These are phyloP conservation scores for Hirsutella thompsonii DNA, from an alignment of 2,329 filamentous ascomycete species.

Conservation along the genomic window DNA sequence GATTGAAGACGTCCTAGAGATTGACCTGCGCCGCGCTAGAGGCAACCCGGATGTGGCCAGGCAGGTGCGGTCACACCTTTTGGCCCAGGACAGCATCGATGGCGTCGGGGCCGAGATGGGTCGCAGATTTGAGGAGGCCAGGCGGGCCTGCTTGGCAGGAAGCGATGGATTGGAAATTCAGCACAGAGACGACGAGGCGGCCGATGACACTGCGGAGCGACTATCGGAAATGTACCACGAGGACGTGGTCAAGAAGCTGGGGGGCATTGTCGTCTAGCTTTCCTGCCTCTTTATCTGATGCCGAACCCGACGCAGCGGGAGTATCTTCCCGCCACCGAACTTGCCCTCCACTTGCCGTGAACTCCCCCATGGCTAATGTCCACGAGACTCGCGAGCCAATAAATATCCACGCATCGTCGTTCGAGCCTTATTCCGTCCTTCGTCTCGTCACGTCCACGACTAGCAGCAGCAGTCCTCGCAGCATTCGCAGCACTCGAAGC, in stretches of 20 bases:
- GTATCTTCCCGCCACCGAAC: too few relatives aligned
- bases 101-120: conserved; percentile 25
- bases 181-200: conserved; percentile 25
- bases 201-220: conserved; percentile 23
- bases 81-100: conserved; percentile 15
- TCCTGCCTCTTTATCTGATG: too few relatives aligned
- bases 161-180: conserved; percentile 21
- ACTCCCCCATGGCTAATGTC: too few relatives aligned
- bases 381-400: too few relatives aligned
- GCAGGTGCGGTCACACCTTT: conserved; percentile 19
- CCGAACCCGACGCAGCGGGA: too few relatives aligned
- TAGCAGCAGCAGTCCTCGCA: not conserved
- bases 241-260: conserved; percentile 29
- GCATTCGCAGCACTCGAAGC: not conserved
- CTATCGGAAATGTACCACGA: conserved; percentile 28
- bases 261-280: conserved; percentile 19
- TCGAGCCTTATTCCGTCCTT: too few relatives aligned
- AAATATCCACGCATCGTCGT: too few relatives aligned
- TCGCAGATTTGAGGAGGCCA: conserved; percentile 24
- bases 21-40: conserved; percentile 20
- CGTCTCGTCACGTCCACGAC: too few relatives aligned
- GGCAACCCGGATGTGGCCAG: conserved; percentile 24
- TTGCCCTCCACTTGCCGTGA: too few relatives aligned
- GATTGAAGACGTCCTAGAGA: conserved; percentile 27
- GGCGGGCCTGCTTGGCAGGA: conserved; percentile 22